These are phyloP conservation scores for Xylariaceae sp. DNA, from an alignment of 2,329 filamentous ascomycete species.

Conservation along the genomic window DNA sequence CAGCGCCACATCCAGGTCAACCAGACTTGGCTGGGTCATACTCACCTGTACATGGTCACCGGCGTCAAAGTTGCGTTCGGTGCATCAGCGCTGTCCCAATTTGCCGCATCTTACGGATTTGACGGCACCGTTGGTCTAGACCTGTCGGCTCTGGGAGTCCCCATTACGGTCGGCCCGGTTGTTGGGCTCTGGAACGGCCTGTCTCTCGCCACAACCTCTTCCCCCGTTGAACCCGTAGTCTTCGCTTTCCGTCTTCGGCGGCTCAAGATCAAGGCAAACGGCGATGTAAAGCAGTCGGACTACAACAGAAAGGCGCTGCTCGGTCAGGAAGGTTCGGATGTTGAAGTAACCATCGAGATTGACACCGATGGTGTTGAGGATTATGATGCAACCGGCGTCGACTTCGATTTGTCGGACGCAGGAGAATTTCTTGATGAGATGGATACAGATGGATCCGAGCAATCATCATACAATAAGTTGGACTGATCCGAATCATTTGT, in stretches of 20 bases:
- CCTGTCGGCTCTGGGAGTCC: conserved; percentile 4
- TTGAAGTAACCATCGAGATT: not conserved
- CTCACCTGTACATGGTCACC: conserved; percentile 11
- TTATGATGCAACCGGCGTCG: conserved; percentile 9
- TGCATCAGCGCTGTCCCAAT: conserved; percentile 8
- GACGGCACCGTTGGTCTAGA: conserved; percentile 2
- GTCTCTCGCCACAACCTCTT: not conserved
- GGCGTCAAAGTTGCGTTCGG: conserved; percentile 13
- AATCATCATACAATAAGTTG: conserved; percentile 1
- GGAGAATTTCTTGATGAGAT: conserved; percentile 8
- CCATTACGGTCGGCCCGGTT: conserved; percentile 1
- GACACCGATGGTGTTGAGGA: conserved; percentile 13
- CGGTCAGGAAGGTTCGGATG: not conserved
- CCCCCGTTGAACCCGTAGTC: conserved; percentile 6
- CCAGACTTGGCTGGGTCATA: conserved; percentile 11
- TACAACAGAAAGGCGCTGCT: conserved; percentile 4
- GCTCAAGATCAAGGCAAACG: conserved; percentile 10
- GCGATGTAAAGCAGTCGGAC: conserved; percentile 8
- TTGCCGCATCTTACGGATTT: conserved; percentile 13
- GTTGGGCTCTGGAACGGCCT: not conserved
- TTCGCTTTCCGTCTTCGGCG: conserved; percentile 17
- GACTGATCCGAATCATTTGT: not conserved
- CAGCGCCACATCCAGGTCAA: conserved; percentile 10
- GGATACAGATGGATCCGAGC: conserved; percentile 3
- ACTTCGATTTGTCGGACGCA: conserved; percentile 2